Percentiles rank a stretch among this genome's conserved stretches.
Conservation (phyloP, 306 rosid genomes). For the Macrotyloma uniflorum region DNA sequence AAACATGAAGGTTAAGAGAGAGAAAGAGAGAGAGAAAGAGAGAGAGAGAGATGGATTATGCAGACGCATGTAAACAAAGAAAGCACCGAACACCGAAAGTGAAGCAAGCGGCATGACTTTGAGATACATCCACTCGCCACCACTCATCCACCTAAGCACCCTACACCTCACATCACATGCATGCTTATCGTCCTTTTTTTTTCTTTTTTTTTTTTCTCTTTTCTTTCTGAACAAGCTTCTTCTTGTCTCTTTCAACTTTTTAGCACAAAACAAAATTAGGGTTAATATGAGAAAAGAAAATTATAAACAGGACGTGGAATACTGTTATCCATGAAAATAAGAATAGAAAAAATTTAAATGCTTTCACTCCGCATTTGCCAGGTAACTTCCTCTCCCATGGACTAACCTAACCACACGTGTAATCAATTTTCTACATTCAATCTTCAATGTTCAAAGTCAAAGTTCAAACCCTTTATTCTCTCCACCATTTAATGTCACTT, state of each 20-base stretch:
- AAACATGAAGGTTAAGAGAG: too few species aligned
- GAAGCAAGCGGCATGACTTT: neutral
- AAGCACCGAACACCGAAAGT: slow-evolving; percentile 47
- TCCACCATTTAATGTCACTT: too few species aligned
- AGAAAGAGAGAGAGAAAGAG: too few species aligned
- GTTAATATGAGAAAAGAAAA: neutral
- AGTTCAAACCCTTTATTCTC: too few species aligned
- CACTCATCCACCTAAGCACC: neutral
- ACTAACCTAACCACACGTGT: too few species aligned
- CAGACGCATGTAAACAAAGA: slow-evolving; percentile 21
- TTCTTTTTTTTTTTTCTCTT: neutral
- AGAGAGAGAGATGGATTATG: neutral
- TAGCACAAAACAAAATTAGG: neutral
- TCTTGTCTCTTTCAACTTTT: neutral
- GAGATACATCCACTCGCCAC: neutral
- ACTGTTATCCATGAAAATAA: neutral
- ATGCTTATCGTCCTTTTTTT: neutral
- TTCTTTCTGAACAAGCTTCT: too few species aligned
- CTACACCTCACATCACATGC: neutral
- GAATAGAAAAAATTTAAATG: neutral
- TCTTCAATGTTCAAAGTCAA: too few species aligned
- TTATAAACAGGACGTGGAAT: neutral
- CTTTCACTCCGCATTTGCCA: too few species aligned
- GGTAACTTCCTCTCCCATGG: too few species aligned
- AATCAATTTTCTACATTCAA: too few species aligned